These are phyloP conservation scores for Trichophyton equinum DNA, from an alignment of 2,329 filamentous ascomycete genomes.

Conservation along the genomic window DNA sequence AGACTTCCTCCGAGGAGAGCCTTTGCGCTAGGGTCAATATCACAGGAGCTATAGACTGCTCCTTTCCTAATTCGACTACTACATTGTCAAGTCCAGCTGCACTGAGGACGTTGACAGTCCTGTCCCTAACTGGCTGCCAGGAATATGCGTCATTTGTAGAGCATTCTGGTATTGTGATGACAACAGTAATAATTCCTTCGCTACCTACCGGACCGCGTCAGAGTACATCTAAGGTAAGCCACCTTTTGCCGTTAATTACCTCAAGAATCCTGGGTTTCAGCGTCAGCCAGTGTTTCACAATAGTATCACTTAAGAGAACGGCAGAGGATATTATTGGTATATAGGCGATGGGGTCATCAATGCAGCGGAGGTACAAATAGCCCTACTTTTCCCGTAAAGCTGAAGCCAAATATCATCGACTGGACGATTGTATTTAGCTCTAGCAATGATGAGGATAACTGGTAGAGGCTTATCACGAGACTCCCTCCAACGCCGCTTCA, in stretches of 20 bases:
- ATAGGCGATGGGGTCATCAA: not conserved
- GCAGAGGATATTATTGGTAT: not conserved
- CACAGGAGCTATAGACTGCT: not conserved
- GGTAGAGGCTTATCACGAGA: not conserved
- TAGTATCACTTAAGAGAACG: not conserved
- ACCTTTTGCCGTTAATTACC: no score
- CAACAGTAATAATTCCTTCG: no score
- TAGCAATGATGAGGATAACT: not conserved
- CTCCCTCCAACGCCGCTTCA: not conserved
- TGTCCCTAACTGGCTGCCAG: not conserved
- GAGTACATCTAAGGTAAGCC: no score
- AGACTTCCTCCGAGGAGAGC: not conserved
- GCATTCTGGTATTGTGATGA: no score
- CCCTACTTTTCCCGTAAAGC: not conserved
- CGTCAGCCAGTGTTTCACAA: not conserved
- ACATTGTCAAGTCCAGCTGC: not conserved
- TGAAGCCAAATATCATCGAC: not conserved
- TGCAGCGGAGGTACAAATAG: not conserved
- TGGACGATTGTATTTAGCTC: not conserved
- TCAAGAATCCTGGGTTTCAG: no score
- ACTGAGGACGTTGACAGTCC: not conserved
- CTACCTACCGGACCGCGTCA: no score
- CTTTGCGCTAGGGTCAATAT: not conserved
- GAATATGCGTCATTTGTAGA: no score
- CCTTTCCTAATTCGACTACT: not conserved